phyloP scores from a whole-genome alignment of 2,329 filamentous ascomycete species.

The Ambrosiella xylebori region DNA sequence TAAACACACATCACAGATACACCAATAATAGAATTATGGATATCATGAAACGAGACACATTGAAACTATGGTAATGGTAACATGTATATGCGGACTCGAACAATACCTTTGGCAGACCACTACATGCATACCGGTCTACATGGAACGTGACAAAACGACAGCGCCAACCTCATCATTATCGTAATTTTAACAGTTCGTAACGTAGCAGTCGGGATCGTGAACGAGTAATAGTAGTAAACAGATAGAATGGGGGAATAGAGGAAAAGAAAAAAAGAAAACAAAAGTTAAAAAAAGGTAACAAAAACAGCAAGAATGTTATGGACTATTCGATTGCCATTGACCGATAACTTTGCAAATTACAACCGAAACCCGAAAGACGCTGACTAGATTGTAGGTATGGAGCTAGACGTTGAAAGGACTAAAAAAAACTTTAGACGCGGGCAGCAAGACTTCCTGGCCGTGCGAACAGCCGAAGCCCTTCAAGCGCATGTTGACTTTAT shows the following conservation, averaged over 20 bases:
- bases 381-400: conserved; percentile 13
- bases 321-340: conserved; percentile 39
- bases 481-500: conserved; percentile 13
- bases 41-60: neutral
- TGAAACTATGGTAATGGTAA: neutral
- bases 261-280: conserved; percentile 14
- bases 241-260: conserved; percentile 8
- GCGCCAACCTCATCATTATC: conserved; percentile 6
- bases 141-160: conserved; percentile 6
- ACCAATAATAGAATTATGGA: neutral
- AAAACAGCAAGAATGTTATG: conserved; percentile 20
- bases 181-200: conserved; percentile 13
- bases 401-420: conserved; percentile 12
- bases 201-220: neutral
- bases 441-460: conserved; percentile 6
- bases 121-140: neutral
- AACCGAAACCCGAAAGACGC: conserved; percentile 32
- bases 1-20: neutral
- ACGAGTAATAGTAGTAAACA: neutral
- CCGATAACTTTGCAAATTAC: conserved; percentile 39
- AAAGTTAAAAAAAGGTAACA: conserved; percentile 12
- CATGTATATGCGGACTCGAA: neutral
- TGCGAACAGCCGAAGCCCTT: conserved; percentile 11
- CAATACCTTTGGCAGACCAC: neutral
- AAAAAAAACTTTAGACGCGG: conserved; percentile 12